A percentile compares a stretch with the other conserved stretches of the same genome.
Conservation (phyloP, 2,329 filamentous ascomycete species). For the Bipolaris sorokiniana region DNA sequence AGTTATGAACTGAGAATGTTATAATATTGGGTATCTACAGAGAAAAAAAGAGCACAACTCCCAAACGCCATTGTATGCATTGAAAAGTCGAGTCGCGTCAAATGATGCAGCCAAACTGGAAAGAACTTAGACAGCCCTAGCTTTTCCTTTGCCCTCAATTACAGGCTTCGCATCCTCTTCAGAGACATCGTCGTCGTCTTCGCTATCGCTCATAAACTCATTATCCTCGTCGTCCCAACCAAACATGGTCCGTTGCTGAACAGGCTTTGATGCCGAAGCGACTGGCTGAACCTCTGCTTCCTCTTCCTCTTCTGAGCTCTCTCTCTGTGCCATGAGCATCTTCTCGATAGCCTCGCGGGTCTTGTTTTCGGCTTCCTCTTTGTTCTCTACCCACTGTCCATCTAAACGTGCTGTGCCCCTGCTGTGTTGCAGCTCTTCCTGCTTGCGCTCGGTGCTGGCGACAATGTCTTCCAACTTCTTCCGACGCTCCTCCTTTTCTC, state of each 20-base stretch:
- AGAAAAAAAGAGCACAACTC: not conserved
- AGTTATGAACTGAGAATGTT: not conserved
- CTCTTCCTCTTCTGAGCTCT: constrained; percentile 48
- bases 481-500: constrained; percentile 84
- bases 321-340: constrained; percentile 53
- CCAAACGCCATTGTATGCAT: constrained; percentile 14
- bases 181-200: constrained; percentile 53
- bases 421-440: constrained; percentile 81
- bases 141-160: constrained; percentile 53
- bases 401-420: constrained; percentile 71
- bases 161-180: constrained; percentile 40
- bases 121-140: constrained; percentile 40
- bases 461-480: constrained; percentile 89
- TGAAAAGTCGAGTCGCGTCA: not conserved
- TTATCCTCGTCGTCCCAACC: constrained; percentile 79
- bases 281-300: constrained; percentile 35
- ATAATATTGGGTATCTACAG: constrained; percentile 25
- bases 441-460: constrained; percentile 78
- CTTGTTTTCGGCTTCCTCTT: constrained; percentile 86
- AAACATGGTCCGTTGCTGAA: constrained; percentile 63
- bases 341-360: constrained; percentile 75
- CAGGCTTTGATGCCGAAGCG: constrained; percentile 36
- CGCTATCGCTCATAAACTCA: constrained; percentile 53
- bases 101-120: not conserved
- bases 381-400: constrained; percentile 93